Base-by-base conservation (phyloP, 2,329 filamentous ascomycete species). In the Sporothrix dimorphospora region DNA sequence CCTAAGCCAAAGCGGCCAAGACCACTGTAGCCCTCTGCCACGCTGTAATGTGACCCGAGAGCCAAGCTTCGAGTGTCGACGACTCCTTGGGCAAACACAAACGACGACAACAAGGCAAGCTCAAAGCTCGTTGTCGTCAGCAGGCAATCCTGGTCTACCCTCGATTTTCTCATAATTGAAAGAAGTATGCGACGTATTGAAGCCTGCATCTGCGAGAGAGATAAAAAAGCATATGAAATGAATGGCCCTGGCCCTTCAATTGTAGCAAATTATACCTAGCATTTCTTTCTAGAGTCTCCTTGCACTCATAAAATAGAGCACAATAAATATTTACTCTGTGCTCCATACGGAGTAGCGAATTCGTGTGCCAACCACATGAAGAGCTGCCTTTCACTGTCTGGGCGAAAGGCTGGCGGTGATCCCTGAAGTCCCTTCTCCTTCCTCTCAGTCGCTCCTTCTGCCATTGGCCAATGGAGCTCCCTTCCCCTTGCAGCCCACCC, bases 391-490 rank as follows among this genome's bases (percentile, higher is more conserved):
- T 47, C 45, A 47, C 45, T n/a, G 45, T 47, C 11, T 12, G 8
- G 27, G 4, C n/a, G 19, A 14, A n/a, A 38, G 14, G 16, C 11
- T 63, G 34, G 19, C 45, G 8, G 16, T 11, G 11, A 27, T n/a
- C 6, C 12, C 11, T 24, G 19, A 21, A 3, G 19, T 45, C n/a
- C 59, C 34, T 45, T 9, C 9, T n/a, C 21, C 21, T 30, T 19
- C n/a, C n/a, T 21, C 34, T n/a, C 65, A 21, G 21, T 7, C 47
- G 40, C 27, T 51, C 42, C 12, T 24, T 42, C 61, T 8, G 21
- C 27, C 53, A 72, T 68, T 69, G 72, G 69, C 61, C 72, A 73
- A 73, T 73, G 19, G 57, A 30, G 24, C 55, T 14, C 47, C 45
- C 30, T 24, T 40, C n/a, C 42, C 16, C 45, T 19, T 27, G 1